phyloP scores from a whole-genome alignment of 305 asterid genomes.

The Fraxinus ornus region DNA sequence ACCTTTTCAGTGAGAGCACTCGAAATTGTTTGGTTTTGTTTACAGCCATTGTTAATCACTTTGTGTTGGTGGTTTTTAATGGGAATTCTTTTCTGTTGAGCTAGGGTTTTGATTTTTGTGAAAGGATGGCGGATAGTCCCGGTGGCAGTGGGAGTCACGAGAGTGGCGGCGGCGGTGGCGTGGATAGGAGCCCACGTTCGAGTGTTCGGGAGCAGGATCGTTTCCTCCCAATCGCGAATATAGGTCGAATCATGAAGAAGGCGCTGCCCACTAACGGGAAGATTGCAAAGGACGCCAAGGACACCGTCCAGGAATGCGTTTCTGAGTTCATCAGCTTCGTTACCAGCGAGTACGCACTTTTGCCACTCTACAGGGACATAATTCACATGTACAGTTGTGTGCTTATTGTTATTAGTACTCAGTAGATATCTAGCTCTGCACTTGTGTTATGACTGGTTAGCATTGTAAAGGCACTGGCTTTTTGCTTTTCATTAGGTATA shows the following conservation, averaged over 20 bases:
- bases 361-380: not conserved
- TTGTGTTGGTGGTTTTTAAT: not conserved
- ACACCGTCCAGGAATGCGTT: constrained; percentile 69
- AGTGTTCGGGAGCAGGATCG: constrained; percentile 36
- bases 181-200: constrained; percentile 35
- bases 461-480: not conserved
- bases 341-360: constrained; percentile 55
- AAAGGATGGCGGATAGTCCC: constrained; percentile 30
- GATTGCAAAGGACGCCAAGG: constrained; percentile 50
- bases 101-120: constrained; percentile 19
- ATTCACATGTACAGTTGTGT: not conserved
- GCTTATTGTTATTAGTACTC: not conserved
- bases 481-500: not conserved
- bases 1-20: not conserved
- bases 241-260: constrained; percentile 35
- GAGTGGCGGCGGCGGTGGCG: constrained; percentile 16
- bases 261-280: constrained; percentile 38
- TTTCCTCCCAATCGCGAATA: constrained; percentile 36
- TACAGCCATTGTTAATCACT: not conserved
- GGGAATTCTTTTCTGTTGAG: not conserved
- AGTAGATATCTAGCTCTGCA: not conserved
- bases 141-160: constrained; percentile 28
- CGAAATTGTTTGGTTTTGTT: not conserved
- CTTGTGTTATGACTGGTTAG: not conserved
- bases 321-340: constrained; percentile 69